phyloP scores from a whole-genome alignment of 768 basidiomycete genomes.

The Kwoniella europaea region DNA sequence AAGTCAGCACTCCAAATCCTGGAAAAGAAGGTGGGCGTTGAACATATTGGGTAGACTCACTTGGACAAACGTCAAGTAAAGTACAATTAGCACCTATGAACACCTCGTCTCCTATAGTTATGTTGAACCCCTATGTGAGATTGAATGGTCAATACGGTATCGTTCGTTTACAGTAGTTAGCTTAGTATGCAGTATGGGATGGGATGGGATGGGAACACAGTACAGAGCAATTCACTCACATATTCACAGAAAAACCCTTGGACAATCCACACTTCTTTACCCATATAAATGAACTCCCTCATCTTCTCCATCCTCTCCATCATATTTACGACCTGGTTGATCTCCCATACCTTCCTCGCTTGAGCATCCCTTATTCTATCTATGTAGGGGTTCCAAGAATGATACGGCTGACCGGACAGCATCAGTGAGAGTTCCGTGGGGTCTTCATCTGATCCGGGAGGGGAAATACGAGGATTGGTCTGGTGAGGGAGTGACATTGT shows the following conservation, averaged over 20 bases:
- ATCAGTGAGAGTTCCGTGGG: conserved; percentile 28
- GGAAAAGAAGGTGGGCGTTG: too few relatives aligned
- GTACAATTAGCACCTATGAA: conserved; percentile 47
- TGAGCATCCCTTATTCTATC: conserved; percentile 23
- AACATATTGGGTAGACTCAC: conserved; percentile 29
- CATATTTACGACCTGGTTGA: conserved; percentile 34
- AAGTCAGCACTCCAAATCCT: too few relatives aligned
- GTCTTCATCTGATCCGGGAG: conserved; percentile 4
- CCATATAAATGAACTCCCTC: conserved; percentile 18
- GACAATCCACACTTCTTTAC: conserved; percentile 25
- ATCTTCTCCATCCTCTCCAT: conserved; percentile 31
- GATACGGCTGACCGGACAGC: conserved; percentile 42
- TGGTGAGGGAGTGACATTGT: conserved; percentile 13
- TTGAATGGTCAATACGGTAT: neutral
- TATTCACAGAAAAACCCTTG: conserved; percentile 51
- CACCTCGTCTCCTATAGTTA: conserved; percentile 42
- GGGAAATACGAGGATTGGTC: neutral
- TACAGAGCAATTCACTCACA: conserved; percentile 28
- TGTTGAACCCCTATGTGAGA: conserved; percentile 46
- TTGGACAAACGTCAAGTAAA: conserved; percentile 47
- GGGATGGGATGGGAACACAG: too few relatives aligned
- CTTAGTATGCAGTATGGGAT: neutral
- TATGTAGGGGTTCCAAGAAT: conserved; percentile 31
- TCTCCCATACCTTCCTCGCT: conserved; percentile 28
- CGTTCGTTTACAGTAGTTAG: neutral